These are phyloP conservation scores for Moesziomyces sp. DNA, from an alignment of 1,284 basidiomycete species.

Conservation along the genomic window DNA sequence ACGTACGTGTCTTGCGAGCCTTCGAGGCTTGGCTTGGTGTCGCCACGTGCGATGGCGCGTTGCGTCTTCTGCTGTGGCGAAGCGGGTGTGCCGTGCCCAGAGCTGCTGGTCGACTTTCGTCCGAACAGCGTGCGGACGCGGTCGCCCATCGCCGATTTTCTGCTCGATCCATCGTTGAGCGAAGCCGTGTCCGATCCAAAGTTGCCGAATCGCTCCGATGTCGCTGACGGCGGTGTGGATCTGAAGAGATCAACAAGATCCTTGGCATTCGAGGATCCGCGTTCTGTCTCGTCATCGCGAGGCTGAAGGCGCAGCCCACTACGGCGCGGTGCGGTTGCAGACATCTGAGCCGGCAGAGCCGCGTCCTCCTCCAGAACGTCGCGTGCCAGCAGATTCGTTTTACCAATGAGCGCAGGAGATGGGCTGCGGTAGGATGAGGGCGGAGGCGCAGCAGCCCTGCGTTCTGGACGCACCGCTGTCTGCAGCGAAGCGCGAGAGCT, in stretches of 20 bases:
- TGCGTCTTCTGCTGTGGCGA: constrained; percentile 21
- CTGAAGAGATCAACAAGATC: constrained; percentile 55
- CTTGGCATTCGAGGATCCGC: constrained; percentile 13
- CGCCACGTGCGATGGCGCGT: constrained; percentile 17
- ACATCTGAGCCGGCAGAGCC: background rate
- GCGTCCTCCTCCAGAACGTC: constrained; percentile 20
- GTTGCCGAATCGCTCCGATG: constrained; percentile 22
- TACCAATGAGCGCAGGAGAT: constrained; percentile 18
- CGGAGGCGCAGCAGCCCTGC: constrained; percentile 29
- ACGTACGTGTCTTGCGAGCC: constrained; percentile 34
- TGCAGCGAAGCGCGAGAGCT: constrained; percentile 34
- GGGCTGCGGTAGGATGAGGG: constrained; percentile 50
- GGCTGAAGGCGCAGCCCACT: constrained; percentile 35
- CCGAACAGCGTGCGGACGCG: constrained; percentile 48
- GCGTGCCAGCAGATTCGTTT: constrained; percentile 18
- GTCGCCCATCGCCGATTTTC: constrained; percentile 38
- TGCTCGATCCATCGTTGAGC: constrained; percentile 14
- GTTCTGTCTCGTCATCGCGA: constrained; percentile 29
- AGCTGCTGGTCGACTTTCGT: constrained; percentile 41
- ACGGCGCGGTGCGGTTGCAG: constrained; percentile 8
- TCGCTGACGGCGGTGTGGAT: constrained; percentile 47
- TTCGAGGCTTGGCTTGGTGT: constrained; percentile 33
- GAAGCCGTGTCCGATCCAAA: constrained; percentile 20
- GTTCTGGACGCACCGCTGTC: constrained; percentile 32
- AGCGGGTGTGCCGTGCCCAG: constrained; percentile 20